Base-by-base conservation (phyloP, 495 filamentous ascomycete species). In the Bathelium albidoporum region DNA sequence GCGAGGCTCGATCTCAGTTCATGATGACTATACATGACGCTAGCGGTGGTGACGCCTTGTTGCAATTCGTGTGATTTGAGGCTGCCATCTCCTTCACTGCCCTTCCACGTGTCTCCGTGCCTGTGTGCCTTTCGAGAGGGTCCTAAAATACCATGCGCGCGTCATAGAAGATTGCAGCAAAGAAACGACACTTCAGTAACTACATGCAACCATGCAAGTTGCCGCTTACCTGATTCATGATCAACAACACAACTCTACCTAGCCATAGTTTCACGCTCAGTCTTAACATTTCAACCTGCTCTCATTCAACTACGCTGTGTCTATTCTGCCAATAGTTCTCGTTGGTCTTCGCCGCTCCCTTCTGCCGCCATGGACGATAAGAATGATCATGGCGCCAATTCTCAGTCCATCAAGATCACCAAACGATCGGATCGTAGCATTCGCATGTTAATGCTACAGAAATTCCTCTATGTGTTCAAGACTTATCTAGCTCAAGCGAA, bases 31-130 rank as follows among this genome's bases (percentile, higher is more conserved):
- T 24, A 55, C 20, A 26, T 12, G 16, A 16, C 24, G 49, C 24
- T 55, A 29, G 49, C 29, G 49, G 49, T n/a, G n/a, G n/a, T n/a
- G n/a, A n/a, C n/a, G n/a, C n/a, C 49, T 55, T 55, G 24, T 55
- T 55, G 24, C 49, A 55, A n/a, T 26, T 55, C 12, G n/a, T 26
- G 49, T 55, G 9, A 55, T 26, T 20, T 28, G 49, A 29, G 29
- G 49, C 29, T 11, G 26, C 24, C 11, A 55, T 24, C 49, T 55
- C 49, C 20, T 29, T 55, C 7, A 26, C 20, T 9, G 5, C 9
- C 24, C 16, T 26, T 9, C 34, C 34, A 5, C 20, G 10, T 49
- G 10, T 20, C 44, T 49, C n/a, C 5, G 44, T 20, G n/a, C 22
- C 22, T 5, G 22, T 20, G 11, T 49, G 14, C 12, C 16, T 20